A percentile compares a stretch with the other conserved stretches of the same genome.
Conservation (phyloP, 2,329 filamentous ascomycete species). For the Venturia nashicola region DNA sequence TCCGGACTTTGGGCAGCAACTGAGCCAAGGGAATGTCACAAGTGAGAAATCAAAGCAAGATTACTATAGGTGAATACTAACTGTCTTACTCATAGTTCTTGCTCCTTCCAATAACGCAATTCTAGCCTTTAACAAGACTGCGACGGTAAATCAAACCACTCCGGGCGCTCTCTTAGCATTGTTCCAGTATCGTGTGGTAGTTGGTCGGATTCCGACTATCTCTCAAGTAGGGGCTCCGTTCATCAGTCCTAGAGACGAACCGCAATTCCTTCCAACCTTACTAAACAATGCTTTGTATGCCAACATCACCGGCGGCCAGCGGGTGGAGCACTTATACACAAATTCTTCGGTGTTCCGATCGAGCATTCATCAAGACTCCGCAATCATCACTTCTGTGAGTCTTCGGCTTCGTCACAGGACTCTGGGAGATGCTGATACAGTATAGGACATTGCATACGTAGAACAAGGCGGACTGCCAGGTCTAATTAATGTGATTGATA, state of each 20-base stretch:
- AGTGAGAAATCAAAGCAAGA: not conserved
- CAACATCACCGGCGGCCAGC: not conserved
- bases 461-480: constrained; percentile 15
- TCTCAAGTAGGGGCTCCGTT: not conserved
- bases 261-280: not conserved
- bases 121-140: constrained; percentile 1
- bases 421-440: not conserved
- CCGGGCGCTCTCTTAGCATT: not conserved
- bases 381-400: not conserved
- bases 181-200: not conserved
- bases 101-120: not conserved
- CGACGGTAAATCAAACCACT: not conserved
- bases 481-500: constrained; percentile 35
- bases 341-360: not conserved
- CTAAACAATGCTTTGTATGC: not conserved
- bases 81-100: not conserved
- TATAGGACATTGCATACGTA: not conserved
- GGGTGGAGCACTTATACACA: not conserved
- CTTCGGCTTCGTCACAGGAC: no score
- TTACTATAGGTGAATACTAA: not conserved
- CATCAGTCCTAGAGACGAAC: not conserved
- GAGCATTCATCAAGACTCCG: not conserved
- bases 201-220: not conserved
- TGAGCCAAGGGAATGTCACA: not conserved
- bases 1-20: not conserved